A percentile compares a stretch with the other conserved stretches of the same genome.
Evolutionary conservation across 768 basidiomycete genomes (phyloP).

Genomic region (Macrolepiota fuliginosa): DNA sequence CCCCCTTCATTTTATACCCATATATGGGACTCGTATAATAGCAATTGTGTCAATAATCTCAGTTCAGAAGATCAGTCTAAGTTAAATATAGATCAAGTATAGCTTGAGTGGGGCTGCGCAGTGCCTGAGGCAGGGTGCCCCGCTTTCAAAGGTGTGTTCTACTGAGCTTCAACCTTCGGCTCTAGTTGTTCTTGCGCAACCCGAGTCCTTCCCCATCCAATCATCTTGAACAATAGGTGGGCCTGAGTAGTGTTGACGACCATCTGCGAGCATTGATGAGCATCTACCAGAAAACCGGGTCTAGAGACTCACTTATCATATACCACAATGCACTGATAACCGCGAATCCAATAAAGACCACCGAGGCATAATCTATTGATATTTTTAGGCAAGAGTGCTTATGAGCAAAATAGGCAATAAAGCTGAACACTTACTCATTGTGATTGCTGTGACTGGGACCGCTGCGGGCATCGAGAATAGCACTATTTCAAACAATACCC

Average conservation of each 20-base stretch:
- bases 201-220: neutral
- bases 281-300: neutral
- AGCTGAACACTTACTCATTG: constrained; percentile 40
- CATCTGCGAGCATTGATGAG: constrained; percentile 28
- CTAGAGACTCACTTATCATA: constrained; percentile 41
- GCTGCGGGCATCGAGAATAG: constrained; percentile 69
- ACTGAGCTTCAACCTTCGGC: neutral
- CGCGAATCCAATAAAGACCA: constrained; percentile 64
- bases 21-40: too few relatives aligned
- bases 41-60: too few relatives aligned
- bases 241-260: constrained; percentile 40
- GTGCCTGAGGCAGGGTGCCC: too few relatives aligned
- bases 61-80: too few relatives aligned
- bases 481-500: constrained; percentile 60
- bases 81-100: too few relatives aligned
- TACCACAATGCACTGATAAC: constrained; percentile 62
- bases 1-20: too few relatives aligned
- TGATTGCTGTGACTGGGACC: constrained; percentile 47
- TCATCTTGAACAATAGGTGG: constrained; percentile 33
- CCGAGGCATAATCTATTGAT: constrained; percentile 59
- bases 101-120: too few relatives aligned
- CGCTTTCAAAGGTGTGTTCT: neutral
- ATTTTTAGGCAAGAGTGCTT: neutral
- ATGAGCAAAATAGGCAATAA: neutral
- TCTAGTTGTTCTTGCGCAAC: neutral